Base-by-base conservation (phyloP, 2,329 filamentous ascomycete genomes). In the Chalara sp. region DNA sequence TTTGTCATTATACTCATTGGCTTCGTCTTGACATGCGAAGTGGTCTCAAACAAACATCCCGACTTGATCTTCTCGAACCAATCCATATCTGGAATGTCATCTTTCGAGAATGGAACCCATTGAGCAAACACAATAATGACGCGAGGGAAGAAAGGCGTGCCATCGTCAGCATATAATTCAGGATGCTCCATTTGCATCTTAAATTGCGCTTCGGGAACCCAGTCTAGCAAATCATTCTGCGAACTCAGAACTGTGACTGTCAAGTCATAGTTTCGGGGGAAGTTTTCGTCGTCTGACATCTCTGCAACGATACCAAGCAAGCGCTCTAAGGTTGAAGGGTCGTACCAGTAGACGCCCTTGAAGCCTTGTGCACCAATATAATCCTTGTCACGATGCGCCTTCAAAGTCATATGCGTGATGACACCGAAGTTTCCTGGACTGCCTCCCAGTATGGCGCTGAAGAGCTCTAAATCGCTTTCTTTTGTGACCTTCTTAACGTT, bases 121-220 rank as follows among this genome's bases (percentile, higher is more conserved):
- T 76, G 73, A 4, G 73, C 74, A 41, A 74, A 76, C 8, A 76
- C 65, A 5, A 75, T 59, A 13, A 76, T 73, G 0, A 63, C 59
- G 0, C 68, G 64, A 1, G 70, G 71, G 65, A 68, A 73, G 5
- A 58, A 32, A 1, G 52, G 52, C 11, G 45, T 21, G 11, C 47
- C 49, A 32, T 53, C 42, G 12, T 52, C 40, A 5, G 44, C 49
- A 39, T 49, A 52, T n/a, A 51, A 41, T 7, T 53, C 47, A 10
- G 55, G 53, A 21, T 53, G 49, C 10, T 50, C 47, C 12, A 47
- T 44, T 37, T 46, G 49, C 44, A 56, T 61, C 28, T 67, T 64
- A 5, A 66, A 50, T 1, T 68, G 67, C 41, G 69, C 56, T 12
- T 67, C 56, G 4, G 69, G 67, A 39, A 71, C 67, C 8, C 68